phyloP scores from a whole-genome alignment of 2,329 filamentous ascomycete genomes.

The Cercospora sp. region DNA sequence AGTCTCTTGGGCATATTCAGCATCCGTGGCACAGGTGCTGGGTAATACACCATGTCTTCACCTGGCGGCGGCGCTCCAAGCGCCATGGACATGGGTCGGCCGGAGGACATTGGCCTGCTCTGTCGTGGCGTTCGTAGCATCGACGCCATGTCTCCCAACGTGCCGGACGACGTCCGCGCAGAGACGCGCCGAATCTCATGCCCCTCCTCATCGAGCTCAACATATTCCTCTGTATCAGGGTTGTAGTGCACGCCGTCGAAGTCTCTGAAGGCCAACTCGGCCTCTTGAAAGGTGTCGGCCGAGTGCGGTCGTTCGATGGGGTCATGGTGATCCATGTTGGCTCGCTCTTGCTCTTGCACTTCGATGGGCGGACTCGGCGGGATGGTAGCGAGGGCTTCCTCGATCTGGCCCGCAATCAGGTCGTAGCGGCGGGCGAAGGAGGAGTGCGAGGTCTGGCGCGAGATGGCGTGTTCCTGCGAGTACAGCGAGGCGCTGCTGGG shows the following conservation, averaged over 20 bases:
- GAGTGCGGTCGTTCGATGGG: slow-evolving; percentile 51
- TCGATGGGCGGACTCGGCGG: slow-evolving; percentile 30
- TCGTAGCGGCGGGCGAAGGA: slow-evolving; percentile 36
- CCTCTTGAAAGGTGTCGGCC: slow-evolving; percentile 64
- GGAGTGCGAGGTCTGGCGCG: slow-evolving; percentile 29
- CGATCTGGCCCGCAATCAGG: slow-evolving; percentile 35
- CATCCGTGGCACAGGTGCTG: slow-evolving; percentile 89
- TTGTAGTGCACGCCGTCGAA: slow-evolving; percentile 80
- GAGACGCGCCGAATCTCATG: slow-evolving; percentile 38
- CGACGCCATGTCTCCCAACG: slow-evolving; percentile 32
- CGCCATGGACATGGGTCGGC: slow-evolving; percentile 10
- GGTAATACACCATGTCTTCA: slow-evolving; percentile 89
- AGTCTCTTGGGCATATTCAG: slow-evolving; percentile 87
- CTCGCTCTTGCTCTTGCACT: slow-evolving; percentile 27
- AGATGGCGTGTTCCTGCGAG: slow-evolving; percentile 27
- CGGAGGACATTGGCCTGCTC: slow-evolving; percentile 55
- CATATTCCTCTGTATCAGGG: slow-evolving; percentile 49
- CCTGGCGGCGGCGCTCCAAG: slow-evolving; percentile 61
- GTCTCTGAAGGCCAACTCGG: slow-evolving; percentile 68
- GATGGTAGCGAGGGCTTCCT: slow-evolving; percentile 31
- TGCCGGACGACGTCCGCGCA: slow-evolving; percentile 35
- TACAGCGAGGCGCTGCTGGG: slow-evolving; percentile 29
- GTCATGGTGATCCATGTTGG: slow-evolving; percentile 23
- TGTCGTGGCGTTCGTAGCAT: slow-evolving; percentile 34
- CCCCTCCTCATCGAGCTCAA: slow-evolving; percentile 37